phyloP scores from a whole-genome alignment of 305 asterid species.

The Fraxinus angustifolia region DNA sequence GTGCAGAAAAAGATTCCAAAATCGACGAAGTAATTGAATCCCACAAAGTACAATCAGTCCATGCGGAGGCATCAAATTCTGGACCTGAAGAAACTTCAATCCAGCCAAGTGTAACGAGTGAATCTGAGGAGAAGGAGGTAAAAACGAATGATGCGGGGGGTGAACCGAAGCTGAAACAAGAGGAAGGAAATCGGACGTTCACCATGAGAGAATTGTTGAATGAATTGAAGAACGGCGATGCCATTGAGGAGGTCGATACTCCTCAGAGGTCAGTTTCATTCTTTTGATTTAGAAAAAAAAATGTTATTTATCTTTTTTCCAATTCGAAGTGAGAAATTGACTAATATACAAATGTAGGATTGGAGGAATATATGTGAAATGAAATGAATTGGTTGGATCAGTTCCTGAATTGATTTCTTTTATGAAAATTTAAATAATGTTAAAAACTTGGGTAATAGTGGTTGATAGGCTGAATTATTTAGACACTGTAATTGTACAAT shows the following conservation, averaged over 20 bases:
- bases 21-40: conserved; percentile 17
- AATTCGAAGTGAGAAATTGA: neutral
- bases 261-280: conserved; percentile 35
- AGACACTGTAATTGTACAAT: neutral
- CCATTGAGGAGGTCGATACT: conserved; percentile 43
- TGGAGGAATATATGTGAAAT: neutral
- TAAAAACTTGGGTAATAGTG: neutral
- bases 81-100: conserved; percentile 29
- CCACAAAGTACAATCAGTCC: conserved; percentile 30
- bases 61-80: conserved; percentile 37
- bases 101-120: conserved; percentile 31
- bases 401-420: neutral
- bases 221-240: conserved; percentile 79
- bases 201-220: conserved; percentile 90
- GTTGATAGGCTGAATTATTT: neutral
- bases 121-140: conserved; percentile 4
- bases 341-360: neutral
- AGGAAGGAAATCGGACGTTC: conserved; percentile 71
- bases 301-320: neutral
- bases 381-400: neutral
- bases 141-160: conserved; percentile 29
- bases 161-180: conserved; percentile 41
- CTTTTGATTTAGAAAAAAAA: neutral
- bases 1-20: conserved; percentile 25
- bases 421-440: neutral